Percentiles rank a stretch among this genome's conserved stretches.
phyloP scores from a whole-genome alignment of 2,329 filamentous ascomycete genomes.

The Ophiosphaerella korrae region DNA sequence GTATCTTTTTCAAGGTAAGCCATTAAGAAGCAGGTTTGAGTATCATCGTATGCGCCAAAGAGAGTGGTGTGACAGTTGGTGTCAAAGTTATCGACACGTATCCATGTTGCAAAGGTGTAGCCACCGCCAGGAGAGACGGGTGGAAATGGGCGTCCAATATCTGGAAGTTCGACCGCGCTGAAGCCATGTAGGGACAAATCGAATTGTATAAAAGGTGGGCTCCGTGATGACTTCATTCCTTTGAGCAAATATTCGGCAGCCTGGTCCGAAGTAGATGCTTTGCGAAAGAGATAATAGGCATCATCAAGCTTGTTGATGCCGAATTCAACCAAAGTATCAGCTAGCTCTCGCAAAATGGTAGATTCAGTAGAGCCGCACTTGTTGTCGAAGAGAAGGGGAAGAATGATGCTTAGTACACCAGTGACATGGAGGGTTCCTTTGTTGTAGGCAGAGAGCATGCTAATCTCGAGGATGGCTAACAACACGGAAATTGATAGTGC shows the following conservation, averaged over 20 bases:
- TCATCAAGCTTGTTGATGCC: constrained; percentile 83
- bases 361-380: constrained; percentile 37
- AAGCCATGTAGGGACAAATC: constrained; percentile 88
- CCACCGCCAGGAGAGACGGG: constrained; percentile 74
- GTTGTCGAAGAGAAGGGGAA: constrained; percentile 44
- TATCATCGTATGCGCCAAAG: constrained; percentile 91
- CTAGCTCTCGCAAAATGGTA: constrained; percentile 66
- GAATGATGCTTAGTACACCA: constrained; percentile 40
- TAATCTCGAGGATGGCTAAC: constrained; percentile 43
- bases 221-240: constrained; percentile 74
- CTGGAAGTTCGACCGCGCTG: constrained; percentile 86
- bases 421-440: constrained; percentile 46
- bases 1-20: constrained; percentile 94
- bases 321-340: constrained; percentile 70
- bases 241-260: constrained; percentile 73
- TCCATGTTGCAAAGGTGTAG: constrained; percentile 90
- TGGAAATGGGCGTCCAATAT: constrained; percentile 83
- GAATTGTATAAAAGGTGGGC: constrained; percentile 88
- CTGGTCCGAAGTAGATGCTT: constrained; percentile 57
- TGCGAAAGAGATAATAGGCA: constrained; percentile 74
- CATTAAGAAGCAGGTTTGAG: constrained; percentile 90
- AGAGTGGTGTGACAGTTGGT: constrained; percentile 85
- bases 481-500: constrained; percentile 44
- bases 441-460: constrained; percentile 44
- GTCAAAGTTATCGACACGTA: constrained; percentile 87